Evolutionary conservation across 495 filamentous ascomycete genomes (phyloP), one percentile per base, ranked within the genome.

Genomic region (Immersiella caudata): DNA sequence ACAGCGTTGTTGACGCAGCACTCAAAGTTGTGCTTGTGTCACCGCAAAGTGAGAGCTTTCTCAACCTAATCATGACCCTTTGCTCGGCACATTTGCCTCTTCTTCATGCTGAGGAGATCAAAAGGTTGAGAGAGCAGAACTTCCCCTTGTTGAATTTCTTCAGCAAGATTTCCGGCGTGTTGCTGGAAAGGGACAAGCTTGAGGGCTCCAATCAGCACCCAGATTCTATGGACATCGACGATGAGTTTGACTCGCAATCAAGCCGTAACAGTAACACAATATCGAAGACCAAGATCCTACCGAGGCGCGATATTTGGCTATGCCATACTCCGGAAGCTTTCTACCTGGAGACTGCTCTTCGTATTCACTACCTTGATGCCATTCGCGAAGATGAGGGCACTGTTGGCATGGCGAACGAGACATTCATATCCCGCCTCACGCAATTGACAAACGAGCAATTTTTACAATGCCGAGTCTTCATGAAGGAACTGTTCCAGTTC

Each of bases 221-320:
- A 36, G 89, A 94, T 70, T 69, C 79, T 16, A 93, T 96, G 91
- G 93, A 97, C 65, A 73, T 96, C 24, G 93, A 97, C 68, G 87
- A 90, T 60, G 85, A 84, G 16, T 88, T 93, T 27, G 84, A 87
- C 27, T 83, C 83, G 2, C 82, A 87, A 56, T 72, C 74, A 56
- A 88, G 83, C 67, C 81, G 81, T 49, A 76, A 67, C 56, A 76
- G 67, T 54, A 82, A 78, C 73, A 50, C 68, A 21, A 71, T 73
- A 2, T 68, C 74, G 18, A 78, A 74, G 50, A 65, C 62, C 25
- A 54, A 70, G 20, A 72, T 77, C 1, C 71, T 86, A 33, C 79
- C 83, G 21, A 76, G 88, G 63, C 73, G 81, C 62, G 79, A 88
- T 64, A 67, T 83, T 51, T 68, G 75, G 0, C 75, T 87, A 25